Conservation (phyloP, 768 basidiomycete species). For the Gloeophyllum trabeum region DNA sequence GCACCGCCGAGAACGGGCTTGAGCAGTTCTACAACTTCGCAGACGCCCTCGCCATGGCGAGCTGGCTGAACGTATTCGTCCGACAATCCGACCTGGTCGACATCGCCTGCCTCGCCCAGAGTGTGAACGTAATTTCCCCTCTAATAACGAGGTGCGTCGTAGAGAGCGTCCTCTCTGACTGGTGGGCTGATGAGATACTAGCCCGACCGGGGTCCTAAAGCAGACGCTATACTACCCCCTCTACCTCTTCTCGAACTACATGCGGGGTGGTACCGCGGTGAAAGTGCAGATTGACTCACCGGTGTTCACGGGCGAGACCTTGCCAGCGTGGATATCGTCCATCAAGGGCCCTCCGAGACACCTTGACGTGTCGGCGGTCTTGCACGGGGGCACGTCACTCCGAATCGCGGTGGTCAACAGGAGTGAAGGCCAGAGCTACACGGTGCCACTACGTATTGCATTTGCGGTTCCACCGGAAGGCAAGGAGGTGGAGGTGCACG, state of each 20-base stretch:
- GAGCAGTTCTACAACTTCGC: constrained; percentile 13
- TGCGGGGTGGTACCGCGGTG: constrained; percentile 38
- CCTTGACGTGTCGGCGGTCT: constrained; percentile 37
- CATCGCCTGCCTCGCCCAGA: constrained; percentile 53
- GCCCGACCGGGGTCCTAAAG: constrained; percentile 27
- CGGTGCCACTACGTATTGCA: constrained; percentile 24
- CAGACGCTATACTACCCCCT: constrained; percentile 42
- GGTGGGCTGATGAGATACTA: constrained; percentile 18
- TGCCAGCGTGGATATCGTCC: constrained; percentile 38
- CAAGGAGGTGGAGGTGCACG: constrained; percentile 27
- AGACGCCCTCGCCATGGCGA: constrained; percentile 32
- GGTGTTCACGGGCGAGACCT: constrained; percentile 31
- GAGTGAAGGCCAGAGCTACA: constrained; percentile 19
- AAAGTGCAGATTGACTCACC: constrained; percentile 25
- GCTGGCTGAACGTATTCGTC: constrained; percentile 52
- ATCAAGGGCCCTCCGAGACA: constrained; percentile 27
- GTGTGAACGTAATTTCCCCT: constrained; percentile 36
- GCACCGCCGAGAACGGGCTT: constrained; percentile 12
- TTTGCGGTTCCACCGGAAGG: constrained; percentile 17
- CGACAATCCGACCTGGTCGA: constrained; percentile 47
- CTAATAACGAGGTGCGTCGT: constrained; percentile 16
- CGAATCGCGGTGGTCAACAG: constrained; percentile 44
- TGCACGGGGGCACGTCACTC: constrained; percentile 24
- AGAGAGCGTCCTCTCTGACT: not conserved
- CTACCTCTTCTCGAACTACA: constrained; percentile 41